Evolutionary conservation across 768 basidiomycete genomes (phyloP).

Genomic region (Hygrophoropsis aurantiaca): DNA sequence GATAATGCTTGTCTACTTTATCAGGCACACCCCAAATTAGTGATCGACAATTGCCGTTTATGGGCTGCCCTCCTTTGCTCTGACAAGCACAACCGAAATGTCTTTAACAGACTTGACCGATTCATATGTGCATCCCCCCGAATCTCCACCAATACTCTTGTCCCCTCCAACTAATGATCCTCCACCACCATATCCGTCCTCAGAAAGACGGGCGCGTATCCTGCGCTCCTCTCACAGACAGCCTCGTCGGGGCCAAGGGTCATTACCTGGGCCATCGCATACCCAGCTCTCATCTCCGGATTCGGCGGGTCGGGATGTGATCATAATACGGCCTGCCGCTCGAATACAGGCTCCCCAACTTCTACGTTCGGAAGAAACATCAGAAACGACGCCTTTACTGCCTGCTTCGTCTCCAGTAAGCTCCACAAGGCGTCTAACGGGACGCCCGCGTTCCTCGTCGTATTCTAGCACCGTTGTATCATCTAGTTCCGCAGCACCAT

Average conservation of each 20-base stretch:
- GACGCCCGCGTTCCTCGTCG: conserved; percentile 56
- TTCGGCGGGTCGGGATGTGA: conserved; percentile 35
- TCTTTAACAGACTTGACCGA: too few species aligned
- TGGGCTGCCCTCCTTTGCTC: too few species aligned
- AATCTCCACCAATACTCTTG: conserved; percentile 9
- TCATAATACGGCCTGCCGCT: conserved; percentile 19
- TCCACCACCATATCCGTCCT: conserved; percentile 69
- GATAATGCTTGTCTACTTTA: too few species aligned
- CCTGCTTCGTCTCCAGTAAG: conserved; percentile 21
- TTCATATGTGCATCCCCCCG: conserved; percentile 4
- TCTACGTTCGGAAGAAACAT: conserved; percentile 27
- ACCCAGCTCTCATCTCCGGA: conserved; percentile 33
- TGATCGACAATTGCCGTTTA: too few species aligned
- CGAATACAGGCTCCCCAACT: conserved; percentile 23
- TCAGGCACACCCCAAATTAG: too few species aligned
- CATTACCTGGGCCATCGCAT: conserved; percentile 27
- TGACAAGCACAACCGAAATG: too few species aligned
- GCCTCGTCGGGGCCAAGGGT: conserved; percentile 28
- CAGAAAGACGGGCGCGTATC: conserved; percentile 41
- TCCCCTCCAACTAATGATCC: conserved; percentile 44
- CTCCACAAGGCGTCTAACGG: conserved; percentile 19
- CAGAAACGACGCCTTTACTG: conserved; percentile 53
- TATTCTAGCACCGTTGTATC: conserved; percentile 51
- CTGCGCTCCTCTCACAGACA: conserved; percentile 28
- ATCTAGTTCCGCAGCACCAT: conserved; percentile 53